Evolutionary conservation across 352 stramenopile genomes (phyloP).

Genomic region (Phytophthora sojae): DNA sequence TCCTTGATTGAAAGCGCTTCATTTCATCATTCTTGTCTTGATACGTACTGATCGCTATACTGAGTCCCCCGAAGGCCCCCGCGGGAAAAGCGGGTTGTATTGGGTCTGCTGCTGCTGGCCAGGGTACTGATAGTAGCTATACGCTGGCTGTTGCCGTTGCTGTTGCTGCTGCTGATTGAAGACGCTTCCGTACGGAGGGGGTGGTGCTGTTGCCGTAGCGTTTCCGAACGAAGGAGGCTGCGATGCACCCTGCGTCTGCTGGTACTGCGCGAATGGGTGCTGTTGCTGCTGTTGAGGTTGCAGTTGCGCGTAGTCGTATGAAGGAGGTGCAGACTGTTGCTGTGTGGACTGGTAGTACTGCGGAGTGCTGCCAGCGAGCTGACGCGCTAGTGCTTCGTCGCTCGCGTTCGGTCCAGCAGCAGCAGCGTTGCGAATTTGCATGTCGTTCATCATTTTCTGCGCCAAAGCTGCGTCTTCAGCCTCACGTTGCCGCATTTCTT

Average conservation of each 20-base stretch:
- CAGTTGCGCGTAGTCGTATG: constrained; percentile 47
- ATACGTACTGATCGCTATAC: constrained; percentile 22
- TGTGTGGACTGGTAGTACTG: constrained; percentile 47
- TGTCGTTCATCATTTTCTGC: constrained; percentile 79
- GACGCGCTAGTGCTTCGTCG: constrained; percentile 68
- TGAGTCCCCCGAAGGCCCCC: constrained; percentile 22
- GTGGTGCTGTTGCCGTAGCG: constrained; percentile 37
- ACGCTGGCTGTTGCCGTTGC: constrained; percentile 32
- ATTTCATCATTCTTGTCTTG: neutral
- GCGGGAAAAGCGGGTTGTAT: constrained; percentile 33
- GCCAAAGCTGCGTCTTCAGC: constrained; percentile 59
- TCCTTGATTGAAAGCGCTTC: too few relatives aligned
- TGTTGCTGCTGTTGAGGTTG: constrained; percentile 45
- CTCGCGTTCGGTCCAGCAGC: constrained; percentile 23
- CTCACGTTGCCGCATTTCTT: constrained; percentile 63
- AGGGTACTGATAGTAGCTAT: constrained; percentile 60
- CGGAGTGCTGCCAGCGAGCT: constrained; percentile 54
- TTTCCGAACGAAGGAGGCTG: constrained; percentile 35
- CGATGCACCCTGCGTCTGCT: constrained; percentile 35
- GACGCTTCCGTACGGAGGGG: constrained; percentile 49
- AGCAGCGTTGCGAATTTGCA: constrained; percentile 47
- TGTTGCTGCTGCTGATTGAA: constrained; percentile 53
- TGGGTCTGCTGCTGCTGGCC: constrained; percentile 36
- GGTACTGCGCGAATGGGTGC: constrained; percentile 52
- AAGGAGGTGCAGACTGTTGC: constrained; percentile 32